Base-by-base conservation (phyloP, 768 basidiomycete species). In the Leccinum rimulosum region DNA sequence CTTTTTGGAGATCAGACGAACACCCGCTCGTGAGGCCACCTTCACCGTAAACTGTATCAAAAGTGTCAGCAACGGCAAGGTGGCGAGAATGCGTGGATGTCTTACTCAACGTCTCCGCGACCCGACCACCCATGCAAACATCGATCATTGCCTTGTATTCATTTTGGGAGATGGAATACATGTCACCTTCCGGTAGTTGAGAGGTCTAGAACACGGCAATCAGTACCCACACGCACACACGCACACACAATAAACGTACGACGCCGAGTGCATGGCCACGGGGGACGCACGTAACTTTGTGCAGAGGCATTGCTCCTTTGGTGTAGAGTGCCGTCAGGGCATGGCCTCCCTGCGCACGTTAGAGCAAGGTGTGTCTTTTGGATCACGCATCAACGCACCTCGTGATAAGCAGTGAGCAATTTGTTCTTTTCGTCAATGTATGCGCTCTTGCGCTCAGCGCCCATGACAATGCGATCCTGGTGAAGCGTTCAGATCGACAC, bases 231-330 rank as follows among this genome's bases (percentile, higher is more conserved):
- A 27, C 40, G 27, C 40, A 19, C 31, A 17, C 14, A 4, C 40
- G 33, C 36, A 17, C 14, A 4, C 43, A 36, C 36, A 10, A 27
- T 47, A 10, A 33, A 82, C 87, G 64, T 77, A 93, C 91, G 64
- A 90, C 77, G 57, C 95, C 95, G 49, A 98, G 81, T 22, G 95
- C 90, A 70, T 96, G 91, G 28, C 97, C 97, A 66, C 97, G 90
- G 43, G 96, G 96, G 55, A 99, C 84, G 71, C 96, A 97, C 27
- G 96, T 98, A 35, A 98, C 96, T 77, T 97, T 97, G 75, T 98
- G 95, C 62, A 99, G 76, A 45, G 97, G 97, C 84, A 95, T 94
- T 47, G 95, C 94, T 52, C 95, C 96, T 61, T 91, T 84, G 1
- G 97, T 98, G 72, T 94, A 94, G 51, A 98, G 77, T 6, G 96